Evolutionary conservation across 1,284 basidiomycete genomes (phyloP).

Genomic region (Rhodotorula sp.): DNA sequence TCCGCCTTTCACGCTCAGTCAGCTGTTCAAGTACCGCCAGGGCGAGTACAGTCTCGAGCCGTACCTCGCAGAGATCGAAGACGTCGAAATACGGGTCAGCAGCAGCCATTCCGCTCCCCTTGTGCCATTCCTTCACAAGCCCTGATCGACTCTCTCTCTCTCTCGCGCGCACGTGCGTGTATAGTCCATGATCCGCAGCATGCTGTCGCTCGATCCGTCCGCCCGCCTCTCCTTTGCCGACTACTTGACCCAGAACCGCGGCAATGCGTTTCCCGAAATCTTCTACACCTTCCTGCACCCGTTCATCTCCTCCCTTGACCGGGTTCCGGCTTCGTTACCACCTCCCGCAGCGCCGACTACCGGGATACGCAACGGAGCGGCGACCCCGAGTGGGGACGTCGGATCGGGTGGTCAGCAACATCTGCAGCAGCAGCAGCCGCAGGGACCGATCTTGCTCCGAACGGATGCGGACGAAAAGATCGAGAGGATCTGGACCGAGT

Average conservation of each 20-base stretch:
- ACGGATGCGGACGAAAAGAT: slow-evolving; percentile 75
- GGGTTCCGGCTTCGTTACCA: neutral
- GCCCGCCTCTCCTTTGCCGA: slow-evolving; percentile 78
- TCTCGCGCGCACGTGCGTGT: slow-evolving; percentile 39
- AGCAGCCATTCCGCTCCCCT: neutral
- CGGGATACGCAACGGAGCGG: neutral
- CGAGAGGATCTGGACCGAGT: slow-evolving; percentile 75
- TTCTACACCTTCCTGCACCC: slow-evolving; percentile 94
- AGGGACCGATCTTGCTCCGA: slow-evolving; percentile 56
- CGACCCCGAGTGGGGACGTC: neutral
- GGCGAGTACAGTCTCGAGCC: slow-evolving; percentile 72
- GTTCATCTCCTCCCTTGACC: slow-evolving; percentile 71
- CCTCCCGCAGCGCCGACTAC: neutral
- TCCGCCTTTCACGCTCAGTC: slow-evolving; percentile 88
- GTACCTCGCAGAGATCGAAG: slow-evolving; percentile 72
- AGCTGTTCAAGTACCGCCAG: slow-evolving; percentile 90
- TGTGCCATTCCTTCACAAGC: slow-evolving; percentile 5
- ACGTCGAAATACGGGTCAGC: slow-evolving; percentile 73
- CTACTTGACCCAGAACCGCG: slow-evolving; percentile 73
- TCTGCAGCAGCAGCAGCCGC: slow-evolving; percentile 6
- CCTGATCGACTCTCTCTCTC: neutral
- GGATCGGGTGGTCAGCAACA: neutral
- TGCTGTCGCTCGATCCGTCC: slow-evolving; percentile 78
- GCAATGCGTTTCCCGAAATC: slow-evolving; percentile 78
- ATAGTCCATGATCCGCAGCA: slow-evolving; percentile 79